Conservation (phyloP, 2,329 filamentous ascomycete genomes). For the Hortaea werneckii region DNA sequence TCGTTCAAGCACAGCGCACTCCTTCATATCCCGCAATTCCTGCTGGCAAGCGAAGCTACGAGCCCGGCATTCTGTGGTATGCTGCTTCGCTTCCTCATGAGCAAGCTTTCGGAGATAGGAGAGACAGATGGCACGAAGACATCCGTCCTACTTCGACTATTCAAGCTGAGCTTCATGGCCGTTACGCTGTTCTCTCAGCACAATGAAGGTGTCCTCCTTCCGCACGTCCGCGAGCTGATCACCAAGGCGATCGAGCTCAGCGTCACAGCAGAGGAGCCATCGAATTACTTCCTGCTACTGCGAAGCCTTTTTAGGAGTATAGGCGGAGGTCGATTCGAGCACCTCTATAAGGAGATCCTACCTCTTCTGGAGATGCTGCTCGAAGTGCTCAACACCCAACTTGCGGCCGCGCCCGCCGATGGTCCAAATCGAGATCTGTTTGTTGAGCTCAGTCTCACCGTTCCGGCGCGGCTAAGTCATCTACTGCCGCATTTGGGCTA, state of each 20-base stretch:
- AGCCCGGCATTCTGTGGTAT: constrained; percentile 97
- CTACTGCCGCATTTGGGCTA: constrained; percentile 90
- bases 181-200: constrained; percentile 90
- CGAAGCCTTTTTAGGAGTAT: constrained; percentile 93
- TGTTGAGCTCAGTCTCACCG: constrained; percentile 91
- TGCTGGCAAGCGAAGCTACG: constrained; percentile 96
- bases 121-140: constrained; percentile 86
- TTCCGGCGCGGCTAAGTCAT: constrained; percentile 88
- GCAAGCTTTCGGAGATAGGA: constrained; percentile 87
- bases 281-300: constrained; percentile 95
- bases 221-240: constrained; percentile 93
- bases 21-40: constrained; percentile 93
- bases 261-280: constrained; percentile 89
- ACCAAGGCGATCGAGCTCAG: constrained; percentile 95
- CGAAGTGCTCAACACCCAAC: constrained; percentile 89
- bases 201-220: constrained; percentile 90
- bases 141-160: constrained; percentile 82
- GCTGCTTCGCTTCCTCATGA: constrained; percentile 95
- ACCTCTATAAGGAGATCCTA: constrained; percentile 95
- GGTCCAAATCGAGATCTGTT: constrained; percentile 88
- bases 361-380: constrained; percentile 94
- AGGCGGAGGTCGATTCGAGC: constrained; percentile 91
- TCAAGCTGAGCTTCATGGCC: constrained; percentile 98
- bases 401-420: constrained; percentile 85
- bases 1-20: constrained; percentile 94